phyloP scores from a whole-genome alignment of 2,329 filamentous ascomycete genomes.

The Purpureocillium lavendulum region DNA sequence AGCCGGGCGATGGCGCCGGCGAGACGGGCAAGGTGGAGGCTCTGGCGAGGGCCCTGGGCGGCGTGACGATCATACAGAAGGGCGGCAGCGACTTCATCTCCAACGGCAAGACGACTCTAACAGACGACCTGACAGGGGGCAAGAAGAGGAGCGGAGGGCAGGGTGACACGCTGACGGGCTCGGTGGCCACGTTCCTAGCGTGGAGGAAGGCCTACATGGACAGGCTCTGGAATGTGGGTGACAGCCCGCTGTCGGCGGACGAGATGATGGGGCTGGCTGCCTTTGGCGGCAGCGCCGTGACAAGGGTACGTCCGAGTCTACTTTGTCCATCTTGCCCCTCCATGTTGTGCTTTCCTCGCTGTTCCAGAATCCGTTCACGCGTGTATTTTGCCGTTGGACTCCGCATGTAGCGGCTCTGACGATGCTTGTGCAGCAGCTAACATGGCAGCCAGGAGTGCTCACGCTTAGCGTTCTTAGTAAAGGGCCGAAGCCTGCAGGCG shows the following conservation, averaged over 20 bases:
- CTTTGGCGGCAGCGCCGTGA: conserved; percentile 80
- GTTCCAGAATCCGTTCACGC: no score
- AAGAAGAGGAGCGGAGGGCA: conserved; percentile 89
- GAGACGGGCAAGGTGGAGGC: conserved; percentile 47
- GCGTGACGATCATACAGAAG: conserved; percentile 89
- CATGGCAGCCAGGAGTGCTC: conserved; percentile 58
- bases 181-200: conserved; percentile 77
- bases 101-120: conserved; percentile 66
- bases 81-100: conserved; percentile 75
- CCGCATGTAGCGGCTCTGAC: no score
- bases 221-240: conserved; percentile 59
- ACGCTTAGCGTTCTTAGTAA: conserved; percentile 74
- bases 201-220: conserved; percentile 87
- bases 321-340: background rate
- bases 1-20: conserved; percentile 20
- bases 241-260: conserved; percentile 34
- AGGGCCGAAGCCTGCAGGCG: conserved; percentile 82
- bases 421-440: background rate
- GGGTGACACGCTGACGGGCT: conserved; percentile 89
- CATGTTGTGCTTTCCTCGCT: no score
- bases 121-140: conserved; percentile 72
- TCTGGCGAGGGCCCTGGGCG: conserved; percentile 68
- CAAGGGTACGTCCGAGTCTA: conserved; percentile 52
- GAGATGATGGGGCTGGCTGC: conserved; percentile 70
- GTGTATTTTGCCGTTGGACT: no score